Conservation (phyloP, 768 basidiomycete species). For the Leccinum disarticulatum region DNA sequence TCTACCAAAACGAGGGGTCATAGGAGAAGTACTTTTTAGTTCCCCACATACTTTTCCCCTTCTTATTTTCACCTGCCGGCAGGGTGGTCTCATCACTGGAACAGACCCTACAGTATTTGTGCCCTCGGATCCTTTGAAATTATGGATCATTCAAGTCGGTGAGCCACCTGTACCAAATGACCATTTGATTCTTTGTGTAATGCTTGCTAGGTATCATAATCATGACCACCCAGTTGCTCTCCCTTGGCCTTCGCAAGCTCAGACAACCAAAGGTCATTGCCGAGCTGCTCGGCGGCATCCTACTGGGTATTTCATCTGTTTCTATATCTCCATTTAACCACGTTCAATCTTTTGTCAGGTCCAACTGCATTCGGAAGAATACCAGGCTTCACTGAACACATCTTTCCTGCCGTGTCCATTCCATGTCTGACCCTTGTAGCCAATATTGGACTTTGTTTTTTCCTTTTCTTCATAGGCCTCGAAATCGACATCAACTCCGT, state of each 20-base stretch:
- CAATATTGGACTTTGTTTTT: conserved; percentile 84
- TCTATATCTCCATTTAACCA: conserved; percentile 7
- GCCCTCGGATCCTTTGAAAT: conserved; percentile 61
- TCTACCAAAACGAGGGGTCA: conserved; percentile 12
- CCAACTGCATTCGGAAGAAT: conserved; percentile 75
- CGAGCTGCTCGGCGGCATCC: conserved; percentile 84
- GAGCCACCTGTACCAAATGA: conserved; percentile 20
- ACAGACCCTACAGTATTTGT: conserved; percentile 70
- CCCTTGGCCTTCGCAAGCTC: conserved; percentile 66
- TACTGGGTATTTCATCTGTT: conserved; percentile 60
- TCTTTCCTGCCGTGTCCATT: conserved; percentile 73
- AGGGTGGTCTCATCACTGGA: conserved; percentile 79
- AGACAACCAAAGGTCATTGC: conserved; percentile 86
- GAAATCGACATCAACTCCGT: conserved; percentile 84
- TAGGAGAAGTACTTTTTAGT: conserved; percentile 21
- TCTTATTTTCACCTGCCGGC: conserved; percentile 3
- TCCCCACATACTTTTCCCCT: background rate
- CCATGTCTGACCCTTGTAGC: conserved; percentile 85
- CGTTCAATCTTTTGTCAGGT: conserved; percentile 11
- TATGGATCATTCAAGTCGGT: conserved; percentile 84
- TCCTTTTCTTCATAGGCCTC: conserved; percentile 91
- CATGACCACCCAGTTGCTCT: conserved; percentile 71
- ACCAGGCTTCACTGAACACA: conserved; percentile 81
- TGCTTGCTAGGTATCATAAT: conserved; percentile 70
- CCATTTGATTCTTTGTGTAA: background rate